These are phyloP conservation scores for Beauveria asiatica DNA, from an alignment of 2,329 filamentous ascomycete genomes.

Conservation along the genomic window DNA sequence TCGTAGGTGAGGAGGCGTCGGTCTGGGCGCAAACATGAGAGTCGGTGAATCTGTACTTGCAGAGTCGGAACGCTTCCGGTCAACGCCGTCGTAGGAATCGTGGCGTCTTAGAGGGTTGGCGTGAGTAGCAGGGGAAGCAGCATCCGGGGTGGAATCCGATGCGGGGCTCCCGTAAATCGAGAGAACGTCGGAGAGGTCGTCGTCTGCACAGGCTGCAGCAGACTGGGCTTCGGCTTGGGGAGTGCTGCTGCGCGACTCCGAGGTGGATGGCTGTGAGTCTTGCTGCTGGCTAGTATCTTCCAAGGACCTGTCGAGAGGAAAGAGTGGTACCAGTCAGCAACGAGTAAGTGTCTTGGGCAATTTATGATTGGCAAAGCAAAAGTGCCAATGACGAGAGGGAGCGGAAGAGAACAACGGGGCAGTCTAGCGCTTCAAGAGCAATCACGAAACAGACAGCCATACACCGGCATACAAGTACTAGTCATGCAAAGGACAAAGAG, in stretches of 20 bases:
- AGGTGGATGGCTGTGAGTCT: conserved; percentile 4
- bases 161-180: conserved; percentile 34
- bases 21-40: conserved; percentile 41
- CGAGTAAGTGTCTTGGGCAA: not conserved
- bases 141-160: conserved; percentile 20
- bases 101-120: conserved; percentile 13
- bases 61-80: conserved; percentile 21
- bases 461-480: not conserved
- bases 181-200: conserved; percentile 30
- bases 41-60: conserved; percentile 12
- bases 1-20: conserved; percentile 43
- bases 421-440: not conserved
- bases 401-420: not conserved
- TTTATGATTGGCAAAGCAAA: not conserved
- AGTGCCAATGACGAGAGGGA: too few species aligned
- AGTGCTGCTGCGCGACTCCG: conserved; percentile 31
- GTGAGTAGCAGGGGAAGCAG: conserved; percentile 18
- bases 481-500: not conserved
- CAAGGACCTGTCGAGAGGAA: conserved; percentile 18
- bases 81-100: conserved; percentile 24
- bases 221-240: conserved; percentile 19
- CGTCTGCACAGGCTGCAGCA: conserved; percentile 7
- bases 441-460: not conserved
- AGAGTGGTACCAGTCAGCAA: conserved; percentile 22
- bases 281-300: conserved; percentile 10